Percentiles rank a stretch among this genome's conserved stretches.
Evolutionary conservation across 805 yeast species (phyloP).

Genomic region (Yarrowia sp.): DNA sequence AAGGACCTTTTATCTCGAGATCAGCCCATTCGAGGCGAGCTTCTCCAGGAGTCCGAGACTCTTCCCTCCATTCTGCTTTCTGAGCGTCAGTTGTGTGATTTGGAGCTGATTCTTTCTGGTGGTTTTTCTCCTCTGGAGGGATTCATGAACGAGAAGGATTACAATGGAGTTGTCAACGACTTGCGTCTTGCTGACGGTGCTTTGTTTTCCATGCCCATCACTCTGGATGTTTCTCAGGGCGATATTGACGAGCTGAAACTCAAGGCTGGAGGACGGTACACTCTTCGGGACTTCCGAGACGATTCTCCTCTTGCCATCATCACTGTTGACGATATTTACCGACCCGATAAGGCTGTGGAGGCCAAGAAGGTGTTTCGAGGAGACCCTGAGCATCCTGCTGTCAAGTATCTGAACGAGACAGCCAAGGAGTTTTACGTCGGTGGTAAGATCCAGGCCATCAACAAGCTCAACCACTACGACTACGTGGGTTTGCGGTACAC

Average conservation of each 20-base stretch:
- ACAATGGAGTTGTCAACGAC: slow-evolving; percentile 59
- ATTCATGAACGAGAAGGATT: slow-evolving; percentile 65
- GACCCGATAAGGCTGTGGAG: slow-evolving; percentile 75
- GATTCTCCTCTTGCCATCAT: slow-evolving; percentile 75
- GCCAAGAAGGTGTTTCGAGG: slow-evolving; percentile 90
- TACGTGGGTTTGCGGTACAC: slow-evolving; percentile 83
- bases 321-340: slow-evolving; percentile 72
- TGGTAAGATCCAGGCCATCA: slow-evolving; percentile 80
- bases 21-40: slow-evolving; percentile 51
- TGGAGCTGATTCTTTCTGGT: slow-evolving; percentile 87
- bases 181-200: slow-evolving; percentile 72
- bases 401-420: slow-evolving; percentile 62
- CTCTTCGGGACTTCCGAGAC: slow-evolving; percentile 77
- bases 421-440: slow-evolving; percentile 87
- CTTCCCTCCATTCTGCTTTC: slow-evolving; percentile 53
- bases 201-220: slow-evolving; percentile 91
- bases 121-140: slow-evolving; percentile 88
- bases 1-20: slow-evolving; percentile 86
- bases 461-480: slow-evolving; percentile 83
- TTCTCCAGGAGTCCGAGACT: slow-evolving; percentile 55
- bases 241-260: slow-evolving; percentile 45
- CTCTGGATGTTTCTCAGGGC: slow-evolving; percentile 64
- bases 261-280: slow-evolving; percentile 58
- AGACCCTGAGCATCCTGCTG: slow-evolving; percentile 95
- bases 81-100: slow-evolving; percentile 87